Evolutionary conservation across 306 rosid genomes (phyloP), one percentile per base, ranked within the genome.

Genomic region (Chamaecrista fasciculata): DNA sequence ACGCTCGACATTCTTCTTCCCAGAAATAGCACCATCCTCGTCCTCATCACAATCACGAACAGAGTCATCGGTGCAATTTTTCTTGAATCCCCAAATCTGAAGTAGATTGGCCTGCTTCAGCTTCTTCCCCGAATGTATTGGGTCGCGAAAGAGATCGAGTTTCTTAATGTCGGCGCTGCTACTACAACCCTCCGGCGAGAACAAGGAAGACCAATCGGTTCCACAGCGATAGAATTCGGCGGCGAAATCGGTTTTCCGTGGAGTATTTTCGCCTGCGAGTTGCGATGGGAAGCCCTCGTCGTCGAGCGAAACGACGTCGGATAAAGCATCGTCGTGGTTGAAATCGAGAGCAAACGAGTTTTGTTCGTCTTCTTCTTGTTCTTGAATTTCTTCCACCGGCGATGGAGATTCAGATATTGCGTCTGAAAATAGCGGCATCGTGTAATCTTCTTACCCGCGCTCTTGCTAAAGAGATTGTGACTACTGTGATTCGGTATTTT

Each of bases 251-350:
- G 66, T 58, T 29, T 62, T 14, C 28, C 31, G 46, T 1, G 55
- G 14, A 11, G 36, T 24, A 48, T 70, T 48, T 50, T 70, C 80
- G 23, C 2, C 26, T 1, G 66, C 66, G 43, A 71, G 23, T 67
- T 78, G 81, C n/a, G 77, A 70, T 10, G 86, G 86, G 64, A 82
- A 78, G 36, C 86, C 83, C 46, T 82, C 83, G 4, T 82, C 79
- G 74, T 78, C 83, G 5, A 82, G 61, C 21, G 39, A 62, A 71
- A 78, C 70, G 73, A 42, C 37, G 21, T 14, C 15, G 28, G 61
- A 36, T 29, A 74, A 53, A 62, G 72, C 25, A 15, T 19, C 74
- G 4, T 57, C 62, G 20, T 59, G 25, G 60, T 44, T 14, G 4
- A 14, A 29, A 43, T 82, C 19, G 56, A 52, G 66, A 29, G 59